Conservation (phyloP, 2,329 filamentous ascomycete species). For the Diaporthe sp. region DNA sequence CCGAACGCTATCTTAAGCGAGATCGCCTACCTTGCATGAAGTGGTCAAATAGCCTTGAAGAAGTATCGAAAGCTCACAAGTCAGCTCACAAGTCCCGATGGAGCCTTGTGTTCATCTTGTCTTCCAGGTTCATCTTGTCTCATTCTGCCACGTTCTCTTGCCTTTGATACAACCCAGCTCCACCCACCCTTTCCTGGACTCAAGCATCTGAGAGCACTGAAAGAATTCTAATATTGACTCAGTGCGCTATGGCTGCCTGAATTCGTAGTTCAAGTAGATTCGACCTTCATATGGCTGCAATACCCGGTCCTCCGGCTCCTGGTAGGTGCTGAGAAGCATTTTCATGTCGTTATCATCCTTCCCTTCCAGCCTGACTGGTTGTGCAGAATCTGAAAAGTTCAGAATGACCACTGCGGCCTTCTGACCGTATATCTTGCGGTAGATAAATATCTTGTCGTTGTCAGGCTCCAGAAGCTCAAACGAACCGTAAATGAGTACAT, state of each 20-base stretch:
- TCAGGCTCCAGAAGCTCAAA: slow-evolving; percentile 67
- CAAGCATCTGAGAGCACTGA: no score
- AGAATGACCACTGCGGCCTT: background rate
- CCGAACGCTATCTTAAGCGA: background rate
- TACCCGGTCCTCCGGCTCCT: background rate
- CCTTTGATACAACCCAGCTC: background rate
- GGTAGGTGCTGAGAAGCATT: background rate
- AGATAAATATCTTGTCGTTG: slow-evolving; percentile 69
- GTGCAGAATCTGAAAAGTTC: slow-evolving; percentile 9
- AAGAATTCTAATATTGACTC: background rate
- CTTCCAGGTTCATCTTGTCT: background rate
- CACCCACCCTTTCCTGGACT: background rate
- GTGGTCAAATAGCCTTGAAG: background rate
- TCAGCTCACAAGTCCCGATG: background rate
- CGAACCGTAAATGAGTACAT: slow-evolving; percentile 73
- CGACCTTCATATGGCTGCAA: slow-evolving; percentile 6
- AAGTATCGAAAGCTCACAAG: background rate
- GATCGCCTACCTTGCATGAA: background rate
- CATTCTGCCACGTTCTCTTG: background rate
- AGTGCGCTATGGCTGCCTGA: background rate
- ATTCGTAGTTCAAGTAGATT: background rate
- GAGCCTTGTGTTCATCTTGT: background rate
- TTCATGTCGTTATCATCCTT: background rate
- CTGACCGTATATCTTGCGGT: slow-evolving; percentile 55
- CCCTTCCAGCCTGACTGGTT: background rate